A percentile compares a stretch with the other conserved stretches of the same genome.
Evolutionary conservation across 2,329 filamentous ascomycete genomes (phyloP).

Genomic region (Alternaria burnsii): DNA sequence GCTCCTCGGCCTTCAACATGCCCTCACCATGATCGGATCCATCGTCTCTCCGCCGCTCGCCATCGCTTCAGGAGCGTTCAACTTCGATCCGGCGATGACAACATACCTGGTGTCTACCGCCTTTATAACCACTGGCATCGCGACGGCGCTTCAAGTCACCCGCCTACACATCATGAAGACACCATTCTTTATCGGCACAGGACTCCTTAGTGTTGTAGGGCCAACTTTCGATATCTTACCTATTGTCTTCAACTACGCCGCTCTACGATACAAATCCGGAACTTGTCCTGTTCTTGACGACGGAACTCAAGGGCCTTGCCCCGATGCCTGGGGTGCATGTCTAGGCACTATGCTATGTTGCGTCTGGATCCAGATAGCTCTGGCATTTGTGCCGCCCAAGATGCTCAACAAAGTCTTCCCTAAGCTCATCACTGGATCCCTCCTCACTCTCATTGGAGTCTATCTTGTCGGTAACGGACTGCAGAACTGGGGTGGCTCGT

Average conservation of each 20-base stretch:
- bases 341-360: conserved; percentile 54
- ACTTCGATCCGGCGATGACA: conserved; percentile 35
- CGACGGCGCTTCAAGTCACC: conserved; percentile 40
- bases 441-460: conserved; percentile 36
- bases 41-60: conserved; percentile 43
- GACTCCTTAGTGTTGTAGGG: conserved; percentile 37
- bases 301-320: conserved; percentile 32
- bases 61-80: conserved; percentile 41
- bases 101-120: conserved; percentile 39
- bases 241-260: conserved; percentile 39
- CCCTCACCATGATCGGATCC: conserved; percentile 37
- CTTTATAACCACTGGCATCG: conserved; percentile 42
- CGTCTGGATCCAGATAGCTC: conserved; percentile 46
- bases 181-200: conserved; percentile 34
- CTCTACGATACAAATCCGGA: conserved; percentile 35
- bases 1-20: conserved; percentile 42
- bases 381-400: conserved; percentile 39
- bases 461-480: conserved; percentile 38
- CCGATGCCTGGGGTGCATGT: conserved; percentile 39
- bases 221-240: conserved; percentile 43
- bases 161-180: conserved; percentile 36
- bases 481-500: conserved; percentile 42
- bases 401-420: conserved; percentile 37
- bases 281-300: conserved; percentile 31
- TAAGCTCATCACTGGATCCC: conserved; percentile 37